Percentiles rank a stretch among this genome's conserved stretches.
phyloP scores from a whole-genome alignment of 129 eudicot genomes.

The sunflower (Helianthus annuus) region DNA sequence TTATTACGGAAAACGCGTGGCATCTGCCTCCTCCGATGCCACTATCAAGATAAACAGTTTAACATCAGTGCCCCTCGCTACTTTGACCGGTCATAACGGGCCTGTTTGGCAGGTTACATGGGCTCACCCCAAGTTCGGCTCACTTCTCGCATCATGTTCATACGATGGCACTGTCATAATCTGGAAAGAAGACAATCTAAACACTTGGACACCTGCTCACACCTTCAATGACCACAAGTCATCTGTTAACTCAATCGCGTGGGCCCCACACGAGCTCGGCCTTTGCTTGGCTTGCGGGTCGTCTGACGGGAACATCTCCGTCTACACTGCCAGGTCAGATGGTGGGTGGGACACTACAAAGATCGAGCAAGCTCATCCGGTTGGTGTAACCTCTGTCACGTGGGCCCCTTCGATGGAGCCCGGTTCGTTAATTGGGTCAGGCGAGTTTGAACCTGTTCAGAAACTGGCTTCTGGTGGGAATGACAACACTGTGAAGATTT shows the following conservation, averaged over 20 bases:
- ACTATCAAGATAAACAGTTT: constrained; percentile 34
- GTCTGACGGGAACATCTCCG: constrained; percentile 36
- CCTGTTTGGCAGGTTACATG: constrained; percentile 45
- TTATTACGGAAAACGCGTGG: constrained; percentile 44
- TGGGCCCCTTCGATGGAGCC: constrained; percentile 51
- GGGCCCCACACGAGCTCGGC: constrained; percentile 45
- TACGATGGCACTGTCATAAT: constrained; percentile 39
- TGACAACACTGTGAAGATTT: constrained; percentile 38
- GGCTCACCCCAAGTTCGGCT: constrained; percentile 46
- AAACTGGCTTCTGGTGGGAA: constrained; percentile 42
- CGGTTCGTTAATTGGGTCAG: constrained; percentile 35
- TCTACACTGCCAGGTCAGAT: constrained; percentile 44
- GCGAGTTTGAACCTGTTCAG: constrained; percentile 41
- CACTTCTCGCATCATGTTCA: constrained; percentile 41
- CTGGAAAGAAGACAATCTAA: constrained; percentile 38
- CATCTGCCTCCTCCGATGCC: constrained; percentile 43
- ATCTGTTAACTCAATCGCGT: constrained; percentile 42
- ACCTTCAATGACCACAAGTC: constrained; percentile 41
- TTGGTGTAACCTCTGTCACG: constrained; percentile 39
- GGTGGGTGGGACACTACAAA: constrained; percentile 44
- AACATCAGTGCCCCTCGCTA: constrained; percentile 35
- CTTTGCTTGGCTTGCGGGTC: constrained; percentile 41
- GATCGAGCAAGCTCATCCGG: constrained; percentile 45
- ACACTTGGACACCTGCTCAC: constrained; percentile 32
- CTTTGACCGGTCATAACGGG: constrained; percentile 34